Conservation (phyloP, 805 yeast genomes). For the Brettanomyces naardenensis region DNA sequence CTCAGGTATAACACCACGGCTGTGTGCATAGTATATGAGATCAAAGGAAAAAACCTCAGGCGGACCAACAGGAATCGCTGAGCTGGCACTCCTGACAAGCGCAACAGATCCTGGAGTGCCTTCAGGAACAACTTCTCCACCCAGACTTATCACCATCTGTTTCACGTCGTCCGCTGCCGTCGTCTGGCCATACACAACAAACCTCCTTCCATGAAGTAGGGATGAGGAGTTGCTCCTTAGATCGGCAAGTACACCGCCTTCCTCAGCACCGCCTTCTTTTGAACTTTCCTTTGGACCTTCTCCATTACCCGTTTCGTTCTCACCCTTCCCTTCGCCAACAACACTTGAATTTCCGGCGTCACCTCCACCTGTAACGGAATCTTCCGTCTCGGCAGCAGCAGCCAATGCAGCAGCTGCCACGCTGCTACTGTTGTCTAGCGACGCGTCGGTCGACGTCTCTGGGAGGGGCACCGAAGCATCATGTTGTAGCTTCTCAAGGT, state of each 20-base stretch:
- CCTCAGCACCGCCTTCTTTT: neutral
- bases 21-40: slow-evolving; percentile 17
- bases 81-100: slow-evolving; percentile 14
- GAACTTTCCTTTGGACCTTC: neutral
- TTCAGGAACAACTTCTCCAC: slow-evolving; percentile 16
- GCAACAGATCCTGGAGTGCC: slow-evolving; percentile 7
- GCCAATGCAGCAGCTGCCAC: slow-evolving; percentile 6
- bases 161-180: slow-evolving; percentile 11
- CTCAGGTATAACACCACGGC: slow-evolving; percentile 10
- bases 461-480: neutral
- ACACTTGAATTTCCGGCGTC: too few relatives aligned
- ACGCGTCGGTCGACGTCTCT: neutral
- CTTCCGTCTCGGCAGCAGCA: too few relatives aligned
- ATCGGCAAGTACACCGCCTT: slow-evolving; percentile 1
- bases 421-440: neutral
- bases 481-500: too few relatives aligned
- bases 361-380: too few relatives aligned
- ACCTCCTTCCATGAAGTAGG: slow-evolving; percentile 10
- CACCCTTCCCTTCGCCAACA: slow-evolving; percentile 9
- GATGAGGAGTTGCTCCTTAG: slow-evolving; percentile 2
- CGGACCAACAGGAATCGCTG: slow-evolving; percentile 8
- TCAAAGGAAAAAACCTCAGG: slow-evolving; percentile 17
- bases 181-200: slow-evolving; percentile 12
- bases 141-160: slow-evolving; percentile 14
- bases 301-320: slow-evolving; percentile 3